Evolutionary conservation across 2,329 filamentous ascomycete species (phyloP), one percentile per base, ranked within the genome.

Genomic region (Cercospora sp.): DNA sequence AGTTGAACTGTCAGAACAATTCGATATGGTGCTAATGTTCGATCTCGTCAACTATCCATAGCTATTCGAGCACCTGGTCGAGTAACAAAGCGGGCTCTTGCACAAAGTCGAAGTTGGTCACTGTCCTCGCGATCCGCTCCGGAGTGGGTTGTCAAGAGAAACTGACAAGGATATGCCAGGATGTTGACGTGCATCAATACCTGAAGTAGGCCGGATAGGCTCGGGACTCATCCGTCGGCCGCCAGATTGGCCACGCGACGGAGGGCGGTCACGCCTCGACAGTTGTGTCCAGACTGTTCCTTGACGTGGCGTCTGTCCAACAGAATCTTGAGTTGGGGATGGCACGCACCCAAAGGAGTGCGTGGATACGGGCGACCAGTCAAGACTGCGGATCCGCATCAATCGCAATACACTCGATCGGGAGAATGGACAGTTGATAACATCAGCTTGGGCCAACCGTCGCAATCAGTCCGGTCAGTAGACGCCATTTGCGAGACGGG

Each of bases 131-230:
- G 33, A 23, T 42, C 51, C 51, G 53, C 62, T 53, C 53, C 33
- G 39, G 30, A 13, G 51, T 64, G 53, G 55, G 62, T 33, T 48
- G 62, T 64, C 33, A 26, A 18, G 20, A 23, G 12, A 42, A 45
- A 13, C 7, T 45, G 30, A 33, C 62, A 64, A 53, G 62, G 62
- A 28, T 64, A 64, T 64, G 26, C 62, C 33, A 30, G 62, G 51
- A 58, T 45, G 30, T 10, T 64, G 20, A 20, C 3, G 53, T 59
- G 62, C 62, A 45, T 64, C 36, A 28, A 59, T 58, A 31, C 33
- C 62, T 64, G 33, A 64, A 39, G 51, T 16, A n/a, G 31, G 23
- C 53, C 62, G 62, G 53, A 59, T 45, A 33, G 62, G 62, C 53
- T 64, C 62, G 62, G 62, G 18, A 28, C 45, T 16, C 26, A 10